Evolutionary conservation across 805 yeast species (phyloP).

Genomic region (Myxozyma sirexii): DNA sequence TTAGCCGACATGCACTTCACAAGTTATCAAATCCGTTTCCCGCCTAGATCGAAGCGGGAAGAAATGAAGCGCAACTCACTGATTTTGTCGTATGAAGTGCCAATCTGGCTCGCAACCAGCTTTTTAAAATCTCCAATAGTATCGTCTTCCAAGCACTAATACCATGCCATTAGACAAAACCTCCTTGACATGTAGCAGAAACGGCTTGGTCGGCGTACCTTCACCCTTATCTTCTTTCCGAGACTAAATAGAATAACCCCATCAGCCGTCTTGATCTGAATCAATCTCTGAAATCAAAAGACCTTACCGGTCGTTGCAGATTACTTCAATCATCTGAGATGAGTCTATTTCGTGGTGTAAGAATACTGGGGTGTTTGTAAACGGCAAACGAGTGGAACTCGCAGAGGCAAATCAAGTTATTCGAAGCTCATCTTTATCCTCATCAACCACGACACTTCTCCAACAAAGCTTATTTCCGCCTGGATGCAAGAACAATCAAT

Average conservation of each 20-base stretch:
- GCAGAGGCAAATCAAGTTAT: no score
- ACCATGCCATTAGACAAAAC: background rate
- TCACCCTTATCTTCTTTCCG: conserved; percentile 86
- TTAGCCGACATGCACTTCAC: background rate
- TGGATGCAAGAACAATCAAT: no score
- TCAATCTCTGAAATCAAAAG: background rate
- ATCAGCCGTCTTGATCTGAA: background rate
- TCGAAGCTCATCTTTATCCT: no score
- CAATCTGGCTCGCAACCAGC: conserved; percentile 78
- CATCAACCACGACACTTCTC: no score
- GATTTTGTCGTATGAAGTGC: conserved; percentile 64
- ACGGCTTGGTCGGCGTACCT: conserved; percentile 42
- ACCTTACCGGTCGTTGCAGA: conserved; percentile 66
- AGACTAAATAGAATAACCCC: conserved; percentile 48
- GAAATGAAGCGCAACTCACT: conserved; percentile 35
- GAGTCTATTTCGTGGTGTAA: no score
- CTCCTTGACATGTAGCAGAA: no score
- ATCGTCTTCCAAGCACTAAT: conserved; percentile 73
- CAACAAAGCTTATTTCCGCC: no score
- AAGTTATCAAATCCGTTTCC: background rate
- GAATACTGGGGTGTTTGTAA: no score
- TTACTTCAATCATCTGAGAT: conserved; percentile 65
- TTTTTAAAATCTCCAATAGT: conserved; percentile 88
- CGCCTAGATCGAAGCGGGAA: background rate
- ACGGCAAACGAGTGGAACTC: no score